phyloP scores from a whole-genome alignment of 768 basidiomycete species.

The Butyriboletus loyo region DNA sequence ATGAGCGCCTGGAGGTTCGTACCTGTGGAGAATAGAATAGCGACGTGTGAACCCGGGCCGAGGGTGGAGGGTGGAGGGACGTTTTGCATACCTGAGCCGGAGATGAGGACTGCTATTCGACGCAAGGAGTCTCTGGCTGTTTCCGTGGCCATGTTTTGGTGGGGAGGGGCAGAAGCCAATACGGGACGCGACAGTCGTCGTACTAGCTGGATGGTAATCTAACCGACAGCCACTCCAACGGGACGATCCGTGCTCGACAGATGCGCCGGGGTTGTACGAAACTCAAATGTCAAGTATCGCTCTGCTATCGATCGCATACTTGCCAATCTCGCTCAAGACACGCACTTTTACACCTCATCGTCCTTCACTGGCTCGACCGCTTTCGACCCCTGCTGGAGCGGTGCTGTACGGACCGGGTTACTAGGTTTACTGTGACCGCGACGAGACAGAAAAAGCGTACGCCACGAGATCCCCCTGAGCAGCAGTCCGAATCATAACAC shows the following conservation, averaged over 20 bases:
- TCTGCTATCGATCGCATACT: neutral
- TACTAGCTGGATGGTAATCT: neutral
- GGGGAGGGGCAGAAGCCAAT: neutral
- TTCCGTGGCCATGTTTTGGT: conserved; percentile 1
- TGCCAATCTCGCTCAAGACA: neutral
- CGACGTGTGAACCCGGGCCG: neutral
- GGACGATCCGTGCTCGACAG: neutral
- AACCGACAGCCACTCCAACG: neutral
- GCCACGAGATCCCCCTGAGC: neutral
- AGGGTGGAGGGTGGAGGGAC: neutral
- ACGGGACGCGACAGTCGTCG: conserved; percentile 6
- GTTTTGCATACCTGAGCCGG: conserved; percentile 52
- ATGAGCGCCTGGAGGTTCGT: conserved; percentile 96
- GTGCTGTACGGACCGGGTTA: neutral
- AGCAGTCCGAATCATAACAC: neutral
- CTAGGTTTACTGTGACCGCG: neutral
- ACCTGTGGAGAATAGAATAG: conserved; percentile 44
- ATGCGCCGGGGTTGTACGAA: neutral
- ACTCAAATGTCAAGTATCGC: neutral
- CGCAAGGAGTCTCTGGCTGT: neutral
- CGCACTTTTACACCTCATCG: neutral
- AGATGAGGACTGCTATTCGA: conserved; percentile 47
- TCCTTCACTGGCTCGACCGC: neutral
- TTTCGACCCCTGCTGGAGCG: neutral
- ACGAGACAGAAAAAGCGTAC: neutral